Evolutionary conservation across 495 filamentous ascomycete genomes (phyloP).

Genomic region (Neurospora cerealis): DNA sequence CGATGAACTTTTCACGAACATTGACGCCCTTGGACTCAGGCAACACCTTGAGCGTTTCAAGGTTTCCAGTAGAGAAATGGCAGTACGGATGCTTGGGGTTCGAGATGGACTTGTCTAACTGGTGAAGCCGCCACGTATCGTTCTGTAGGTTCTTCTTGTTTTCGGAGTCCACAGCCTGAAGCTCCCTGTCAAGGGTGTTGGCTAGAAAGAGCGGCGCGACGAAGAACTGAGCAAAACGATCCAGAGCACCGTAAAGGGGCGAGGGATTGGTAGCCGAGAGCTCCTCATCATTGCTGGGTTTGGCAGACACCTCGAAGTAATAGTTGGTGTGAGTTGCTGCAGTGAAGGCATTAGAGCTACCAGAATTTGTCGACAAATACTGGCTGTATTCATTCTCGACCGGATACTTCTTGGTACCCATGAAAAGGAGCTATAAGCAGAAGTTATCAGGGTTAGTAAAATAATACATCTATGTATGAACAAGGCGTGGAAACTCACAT

Average conservation of each 20-base stretch:
- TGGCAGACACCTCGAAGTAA: constrained; percentile 88
- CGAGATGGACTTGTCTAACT: constrained; percentile 82
- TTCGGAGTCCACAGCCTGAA: constrained; percentile 91
- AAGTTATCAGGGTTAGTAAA: constrained; percentile 10
- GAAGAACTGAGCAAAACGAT: constrained; percentile 98
- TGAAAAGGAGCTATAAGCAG: constrained; percentile 69
- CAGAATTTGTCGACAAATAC: constrained; percentile 81
- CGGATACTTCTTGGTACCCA: constrained; percentile 98
- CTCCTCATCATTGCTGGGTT: constrained; percentile 44
- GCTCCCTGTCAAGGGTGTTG: constrained; percentile 82
- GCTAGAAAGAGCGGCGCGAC: constrained; percentile 82
- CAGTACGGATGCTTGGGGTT: constrained; percentile 89
- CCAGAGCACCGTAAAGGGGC: constrained; percentile 79
- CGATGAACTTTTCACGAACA: constrained; percentile 87
- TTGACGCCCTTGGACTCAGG: constrained; percentile 76
- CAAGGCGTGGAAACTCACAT: constrained; percentile 27
- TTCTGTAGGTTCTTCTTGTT: constrained; percentile 99
- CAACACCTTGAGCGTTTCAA: constrained; percentile 76
- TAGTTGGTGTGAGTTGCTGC: constrained; percentile 93
- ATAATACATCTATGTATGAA: neutral
- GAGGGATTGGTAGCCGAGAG: constrained; percentile 47
- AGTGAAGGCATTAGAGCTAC: constrained; percentile 91
- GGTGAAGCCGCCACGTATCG: constrained; percentile 85
- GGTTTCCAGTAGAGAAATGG: constrained; percentile 92
- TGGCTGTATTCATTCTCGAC: constrained; percentile 93